Base-by-base conservation (phyloP, 768 basidiomycete genomes). In the Cystobasidium onofrii region DNA sequence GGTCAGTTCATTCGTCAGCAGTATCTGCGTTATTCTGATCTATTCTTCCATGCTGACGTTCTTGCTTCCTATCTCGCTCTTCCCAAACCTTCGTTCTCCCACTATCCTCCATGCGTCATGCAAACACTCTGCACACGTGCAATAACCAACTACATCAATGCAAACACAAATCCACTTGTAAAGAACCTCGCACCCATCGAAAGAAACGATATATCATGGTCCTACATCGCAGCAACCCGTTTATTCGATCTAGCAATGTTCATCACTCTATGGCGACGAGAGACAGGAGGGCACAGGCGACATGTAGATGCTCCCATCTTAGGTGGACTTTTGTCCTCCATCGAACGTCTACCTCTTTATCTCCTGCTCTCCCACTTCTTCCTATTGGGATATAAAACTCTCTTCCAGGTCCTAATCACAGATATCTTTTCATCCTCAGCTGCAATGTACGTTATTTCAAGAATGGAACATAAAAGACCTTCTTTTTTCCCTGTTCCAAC, bases 151-250 rank as follows among this genome's bases (percentile, higher is more conserved):
- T n/a, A n/a, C n/a, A 23, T 25, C 36, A 4, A 63, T 27, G 23
- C 27, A 63, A 31, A 9, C 9, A 6, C n/a, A 4, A 7, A 39
- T 63, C n/a, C 61, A 63, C 31, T 15, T 44, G 43, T 29, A 71
- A 6, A 39, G 69, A 71, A 71, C 54, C 69, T 71, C 33, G 69
- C 69, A 60, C 69, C 69, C 69, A 34, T 71, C 69, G 69, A 71
- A 36, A 52, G 69, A 23, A 39, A 60, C 55, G 69, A 71, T 29
- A 46, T 71, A 31, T 31, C 54, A 18, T 71, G 55, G 54, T 55
- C 54, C 33, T 71, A 46, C 20, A 71, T 71, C 23, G 54, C 55
- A n/a, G 69, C 31, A 1, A 55, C 55, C 69, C 52, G 69, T 10
- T n/a, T 71, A 1, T 31, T 55, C 25, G 69, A 71, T 36, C 69